Evolutionary conservation across 2,329 filamentous ascomycete genomes (phyloP), one percentile per base, ranked within the genome.

Genomic region (Nannizziopsis arthrosporioides): DNA sequence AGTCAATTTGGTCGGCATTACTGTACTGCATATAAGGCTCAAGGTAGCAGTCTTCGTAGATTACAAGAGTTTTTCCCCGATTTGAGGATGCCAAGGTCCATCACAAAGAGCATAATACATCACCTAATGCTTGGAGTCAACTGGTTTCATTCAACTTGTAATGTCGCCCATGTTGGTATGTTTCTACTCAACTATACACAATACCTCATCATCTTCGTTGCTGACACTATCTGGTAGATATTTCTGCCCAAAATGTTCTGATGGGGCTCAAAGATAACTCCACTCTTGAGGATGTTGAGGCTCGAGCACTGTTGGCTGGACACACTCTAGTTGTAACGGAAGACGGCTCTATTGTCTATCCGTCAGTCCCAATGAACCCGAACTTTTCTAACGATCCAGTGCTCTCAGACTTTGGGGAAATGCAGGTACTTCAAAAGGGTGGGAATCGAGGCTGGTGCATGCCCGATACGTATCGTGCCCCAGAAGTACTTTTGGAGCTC

Each of bases 391-490:
- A 51, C 9, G 7, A 40, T 18, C 51, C 55, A 2, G 19, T 57
- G 19, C 51, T 59, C 27, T 52, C 57, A 5, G 59, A 59, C 44
- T 60, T 57, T 43, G 58, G 57, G n/a, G 42, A 55, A 42, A 44
- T 52, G 43, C 45, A 50, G 22, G 38, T 43, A 27, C 46, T 41
- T 11, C 36, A 46, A 19, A 47, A 18, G 14, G 6, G 31, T 3
- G 27, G 9, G 22, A 55, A 53, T 32, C 27, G 37, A 17, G 51
- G 54, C n/a, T 56, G 54, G 54, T 56, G 51, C 44, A 59, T 59
- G 57, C 46, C 58, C 11, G 57, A 59, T 51, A 35, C 53, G 17
- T 54, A 60, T 49, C 51, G 58, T 11, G 58, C 56, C 6, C 57
- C 56, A 10, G 57, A 60, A 38, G 48, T 61, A 0, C 43, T 55